Percentiles rank a stretch among this genome's conserved stretches.
These are phyloP conservation scores for Phyllosticta citribraziliensis DNA, from an alignment of 2,329 filamentous ascomycete species.

Conservation along the genomic window DNA sequence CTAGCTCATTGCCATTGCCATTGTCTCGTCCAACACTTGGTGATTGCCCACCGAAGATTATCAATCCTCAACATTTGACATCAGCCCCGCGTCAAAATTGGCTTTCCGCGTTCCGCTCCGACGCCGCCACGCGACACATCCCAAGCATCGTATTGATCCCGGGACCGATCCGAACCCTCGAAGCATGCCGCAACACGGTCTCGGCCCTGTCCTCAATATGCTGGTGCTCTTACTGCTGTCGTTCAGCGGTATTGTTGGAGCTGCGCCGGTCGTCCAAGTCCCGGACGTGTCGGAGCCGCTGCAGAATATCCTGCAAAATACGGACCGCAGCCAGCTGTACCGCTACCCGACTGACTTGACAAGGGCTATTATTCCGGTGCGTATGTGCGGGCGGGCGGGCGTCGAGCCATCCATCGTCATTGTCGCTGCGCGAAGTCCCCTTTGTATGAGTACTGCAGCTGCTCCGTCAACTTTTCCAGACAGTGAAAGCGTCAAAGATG, in stretches of 20 bases:
- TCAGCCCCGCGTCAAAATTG: neutral
- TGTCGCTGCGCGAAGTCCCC: neutral
- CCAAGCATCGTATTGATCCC: neutral
- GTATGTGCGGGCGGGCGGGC: neutral
- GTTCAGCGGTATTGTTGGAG: neutral
- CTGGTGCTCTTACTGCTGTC: neutral
- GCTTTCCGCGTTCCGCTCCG: neutral
- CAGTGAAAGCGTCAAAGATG: neutral
- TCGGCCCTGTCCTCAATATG: neutral
- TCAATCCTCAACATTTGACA: neutral
- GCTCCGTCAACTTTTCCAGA: neutral
- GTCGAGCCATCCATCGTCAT: neutral
- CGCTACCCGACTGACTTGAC: conserved; percentile 53
- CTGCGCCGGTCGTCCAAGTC: conserved; percentile 10
- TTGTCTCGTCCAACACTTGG: neutral
- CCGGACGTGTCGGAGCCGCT: conserved; percentile 37
- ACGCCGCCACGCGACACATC: neutral
- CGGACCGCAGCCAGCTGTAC: conserved; percentile 42
- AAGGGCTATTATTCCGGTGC: conserved; percentile 45
- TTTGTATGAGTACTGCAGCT: neutral
- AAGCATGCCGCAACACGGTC: neutral
- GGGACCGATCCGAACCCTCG: neutral
- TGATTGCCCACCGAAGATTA: neutral
- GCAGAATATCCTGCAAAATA: conserved; percentile 47
- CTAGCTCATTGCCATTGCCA: neutral